A percentile compares a stretch with the other conserved stretches of the same genome.
Conservation (phyloP, 108 stramenopile species). For the Cyclotella choctawhatcheeana region DNA sequence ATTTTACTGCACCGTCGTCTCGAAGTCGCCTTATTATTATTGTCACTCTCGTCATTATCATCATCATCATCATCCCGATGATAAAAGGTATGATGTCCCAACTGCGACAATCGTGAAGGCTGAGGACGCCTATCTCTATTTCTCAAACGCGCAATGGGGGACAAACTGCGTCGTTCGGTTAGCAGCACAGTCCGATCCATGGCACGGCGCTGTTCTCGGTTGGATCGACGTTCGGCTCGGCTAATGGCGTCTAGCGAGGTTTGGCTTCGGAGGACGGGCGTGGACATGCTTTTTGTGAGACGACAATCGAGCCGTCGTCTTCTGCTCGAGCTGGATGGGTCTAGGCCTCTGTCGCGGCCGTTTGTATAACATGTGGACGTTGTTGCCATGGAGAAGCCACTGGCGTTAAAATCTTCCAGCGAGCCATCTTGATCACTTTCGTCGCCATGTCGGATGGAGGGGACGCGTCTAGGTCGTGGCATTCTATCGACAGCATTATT, state of each 20-base stretch:
- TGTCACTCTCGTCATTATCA: background rate
- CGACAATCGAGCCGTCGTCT: background rate
- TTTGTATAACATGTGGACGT: too few species aligned
- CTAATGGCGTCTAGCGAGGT: slow-evolving; percentile 5
- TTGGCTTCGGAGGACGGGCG: background rate
- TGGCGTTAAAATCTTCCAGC: background rate
- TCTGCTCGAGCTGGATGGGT: background rate
- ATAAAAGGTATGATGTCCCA: background rate
- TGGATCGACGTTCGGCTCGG: slow-evolving; percentile 4
- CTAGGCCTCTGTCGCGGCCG: too few species aligned
- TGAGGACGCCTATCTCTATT: background rate
- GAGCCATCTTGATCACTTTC: background rate
- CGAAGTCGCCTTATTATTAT: background rate
- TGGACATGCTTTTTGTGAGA: slow-evolving; percentile 3
- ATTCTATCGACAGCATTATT: background rate
- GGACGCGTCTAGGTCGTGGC: slow-evolving; percentile 5
- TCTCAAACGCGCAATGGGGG: background rate
- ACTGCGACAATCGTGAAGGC: background rate
- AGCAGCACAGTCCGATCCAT: background rate
- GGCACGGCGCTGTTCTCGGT: background rate
- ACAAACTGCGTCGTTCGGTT: background rate
- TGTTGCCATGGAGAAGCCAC: background rate
- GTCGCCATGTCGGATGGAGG: background rate
- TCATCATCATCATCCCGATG: background rate
- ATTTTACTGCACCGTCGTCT: background rate